These are phyloP conservation scores for Arthrinium phaeospermum DNA, from an alignment of 2,329 filamentous ascomycete genomes.

Conservation along the genomic window DNA sequence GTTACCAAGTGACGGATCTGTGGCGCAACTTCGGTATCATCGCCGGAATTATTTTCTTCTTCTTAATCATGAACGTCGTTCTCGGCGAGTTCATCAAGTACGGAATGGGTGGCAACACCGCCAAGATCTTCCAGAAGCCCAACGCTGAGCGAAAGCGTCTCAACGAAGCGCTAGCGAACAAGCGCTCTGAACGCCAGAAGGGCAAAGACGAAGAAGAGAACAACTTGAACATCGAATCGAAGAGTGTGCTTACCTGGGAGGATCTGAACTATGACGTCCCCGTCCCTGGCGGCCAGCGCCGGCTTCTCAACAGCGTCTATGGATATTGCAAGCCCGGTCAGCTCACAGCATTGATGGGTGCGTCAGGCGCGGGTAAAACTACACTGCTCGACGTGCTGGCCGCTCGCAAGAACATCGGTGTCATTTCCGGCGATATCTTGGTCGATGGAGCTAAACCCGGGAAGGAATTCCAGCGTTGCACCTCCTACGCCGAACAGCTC, in stretches of 20 bases:
- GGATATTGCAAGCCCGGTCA: constrained; percentile 80
- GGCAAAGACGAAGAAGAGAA: constrained; percentile 51
- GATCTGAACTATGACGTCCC: constrained; percentile 79
- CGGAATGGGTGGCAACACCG: constrained; percentile 79
- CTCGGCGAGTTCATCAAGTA: constrained; percentile 80
- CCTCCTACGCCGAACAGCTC: constrained; percentile 67
- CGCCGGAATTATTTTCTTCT: constrained; percentile 76
- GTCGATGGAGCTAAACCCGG: constrained; percentile 63
- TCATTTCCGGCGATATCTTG: constrained; percentile 61
- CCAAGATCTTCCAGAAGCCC: constrained; percentile 77
- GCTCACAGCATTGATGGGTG: constrained; percentile 81
- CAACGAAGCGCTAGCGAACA: constrained; percentile 66
- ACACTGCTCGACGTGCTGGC: constrained; percentile 80
- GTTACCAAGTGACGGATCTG: too few species aligned
- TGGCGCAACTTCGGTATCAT: constrained; percentile 90
- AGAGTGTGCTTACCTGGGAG: constrained; percentile 83
- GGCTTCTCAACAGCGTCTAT: constrained; percentile 60
- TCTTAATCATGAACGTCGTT: constrained; percentile 76
- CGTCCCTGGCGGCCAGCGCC: constrained; percentile 59
- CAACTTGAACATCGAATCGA: constrained; percentile 63
- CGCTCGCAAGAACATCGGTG: constrained; percentile 65
- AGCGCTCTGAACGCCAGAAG: constrained; percentile 61
- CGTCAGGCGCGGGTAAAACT: constrained; percentile 86
- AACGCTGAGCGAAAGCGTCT: constrained; percentile 69
- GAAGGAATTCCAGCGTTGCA: constrained; percentile 65